phyloP scores from a whole-genome alignment of 495 filamentous ascomycete species.

The Penicillium bialowiezense region DNA sequence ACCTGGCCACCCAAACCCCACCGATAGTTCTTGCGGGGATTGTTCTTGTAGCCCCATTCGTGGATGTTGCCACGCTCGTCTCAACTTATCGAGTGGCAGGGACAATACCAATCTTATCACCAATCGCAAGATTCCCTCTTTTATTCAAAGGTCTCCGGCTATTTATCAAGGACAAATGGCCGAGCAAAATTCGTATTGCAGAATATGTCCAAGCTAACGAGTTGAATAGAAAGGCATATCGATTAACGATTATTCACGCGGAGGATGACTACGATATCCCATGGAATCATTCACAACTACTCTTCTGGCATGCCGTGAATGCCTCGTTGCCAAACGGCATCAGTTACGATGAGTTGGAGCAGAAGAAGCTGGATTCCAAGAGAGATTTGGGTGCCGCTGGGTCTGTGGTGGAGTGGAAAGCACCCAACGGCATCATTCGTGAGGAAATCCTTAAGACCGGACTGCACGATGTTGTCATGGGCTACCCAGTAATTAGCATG shows the following conservation, averaged over 20 bases:
- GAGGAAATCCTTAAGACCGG: conserved; percentile 51
- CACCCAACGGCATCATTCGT: conserved; percentile 39
- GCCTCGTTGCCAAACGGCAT: conserved; percentile 25
- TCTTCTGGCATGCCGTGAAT: conserved; percentile 48
- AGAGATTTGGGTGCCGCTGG: conserved; percentile 43
- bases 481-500: conserved; percentile 46
- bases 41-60: conserved; percentile 42
- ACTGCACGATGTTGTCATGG: conserved; percentile 52
- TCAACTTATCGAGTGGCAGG: conserved; percentile 47
- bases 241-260: conserved; percentile 30
- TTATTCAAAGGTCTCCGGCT: conserved; percentile 37
- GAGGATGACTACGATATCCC: conserved; percentile 42
- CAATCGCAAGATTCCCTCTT: conserved; percentile 35
- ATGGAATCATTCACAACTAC: conserved; percentile 33
- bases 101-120: conserved; percentile 41
- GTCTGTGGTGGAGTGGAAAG: conserved; percentile 44
- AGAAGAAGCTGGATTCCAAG: conserved; percentile 30
- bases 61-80: conserved; percentile 38
- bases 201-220: conserved; percentile 27
- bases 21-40: conserved; percentile 32
- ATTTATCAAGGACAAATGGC: conserved; percentile 45
- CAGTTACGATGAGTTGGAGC: conserved; percentile 34
- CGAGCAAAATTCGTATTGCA: conserved; percentile 40
- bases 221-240: conserved; percentile 22
- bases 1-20: conserved; percentile 43